A percentile compares a stretch with the other conserved stretches of the same genome.
These are phyloP conservation scores for Ceratocystis alfenasii DNA, from an alignment of 2,329 filamentous ascomycete genomes.

Conservation along the genomic window DNA sequence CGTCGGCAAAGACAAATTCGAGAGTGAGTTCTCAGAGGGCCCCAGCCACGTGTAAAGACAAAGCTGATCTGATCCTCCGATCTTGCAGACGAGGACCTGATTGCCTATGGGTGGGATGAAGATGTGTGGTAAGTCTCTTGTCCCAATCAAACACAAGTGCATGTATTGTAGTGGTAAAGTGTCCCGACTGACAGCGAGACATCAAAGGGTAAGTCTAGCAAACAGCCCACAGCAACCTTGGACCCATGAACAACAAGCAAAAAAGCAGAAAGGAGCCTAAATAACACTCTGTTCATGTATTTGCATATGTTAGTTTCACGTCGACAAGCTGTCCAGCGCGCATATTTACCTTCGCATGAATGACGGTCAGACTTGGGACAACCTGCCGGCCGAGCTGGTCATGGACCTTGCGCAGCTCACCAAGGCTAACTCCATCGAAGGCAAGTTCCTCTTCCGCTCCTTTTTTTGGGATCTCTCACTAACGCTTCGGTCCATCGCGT, in stretches of 20 bases:
- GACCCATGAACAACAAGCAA: not conserved
- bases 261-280: not conserved
- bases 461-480: not conserved
- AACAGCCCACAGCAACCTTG: not conserved
- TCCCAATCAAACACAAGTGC: too few species aligned
- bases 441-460: conserved; percentile 32
- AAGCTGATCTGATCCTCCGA: conserved; percentile 3
- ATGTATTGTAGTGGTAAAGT: not conserved
- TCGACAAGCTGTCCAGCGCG: conserved; percentile 89
- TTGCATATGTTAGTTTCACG: conserved; percentile 60
- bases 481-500: not conserved
- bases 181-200: not conserved
- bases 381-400: conserved; percentile 61
- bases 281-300: not conserved
- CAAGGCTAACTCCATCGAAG: conserved; percentile 98
- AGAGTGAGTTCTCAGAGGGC: conserved; percentile 53
- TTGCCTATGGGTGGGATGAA: conserved; percentile 86
- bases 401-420: conserved; percentile 91
- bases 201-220: conserved; percentile 1
- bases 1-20: conserved; percentile 96
- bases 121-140: conserved; percentile 66
- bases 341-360: conserved; percentile 86
- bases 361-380: conserved; percentile 72
- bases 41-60: not conserved
- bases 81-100: conserved; percentile 77